Base-by-base conservation (phyloP, 306 rosid genomes). In the Hylodesmum podocarpum region DNA sequence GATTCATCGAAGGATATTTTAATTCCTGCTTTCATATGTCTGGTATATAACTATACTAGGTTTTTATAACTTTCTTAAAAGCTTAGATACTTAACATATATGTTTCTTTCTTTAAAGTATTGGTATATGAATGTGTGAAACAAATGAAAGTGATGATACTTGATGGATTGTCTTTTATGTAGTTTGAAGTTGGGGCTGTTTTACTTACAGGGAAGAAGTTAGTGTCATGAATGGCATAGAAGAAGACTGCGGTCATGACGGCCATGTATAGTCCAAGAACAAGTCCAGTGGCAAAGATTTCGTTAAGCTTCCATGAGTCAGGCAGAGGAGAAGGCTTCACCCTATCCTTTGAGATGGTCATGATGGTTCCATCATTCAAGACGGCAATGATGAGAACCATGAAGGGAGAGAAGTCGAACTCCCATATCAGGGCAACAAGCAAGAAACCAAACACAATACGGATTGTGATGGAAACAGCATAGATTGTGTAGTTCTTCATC, bases 401-500 rank as follows among this genome's bases (percentile, higher is more conserved):
- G 88, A 92, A 92, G 16, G 97, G 97, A 4, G 97, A 82, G 85
- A 88, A 92, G 78, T 92, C 97, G 15, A 90, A 92, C 80, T 92
- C 59, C 97, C 97, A 92, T 6, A 92, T 90, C 16, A 92, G 88
- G 75, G 96, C 86, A 77, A 92, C 85, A 0, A 92, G 89, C 87
- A 87, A 14, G 89, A 92, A 92, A 27, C 97, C 97, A 22, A 92
- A 4, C 69, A 92, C 97, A 4, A 92, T 84, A 80, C 97, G 97
- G 70, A 92, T 88, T 64, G 97, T 92, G 68, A 92, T 90, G 70
- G 97, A 92, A 72, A 92, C 97, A 6, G 96, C 97, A 66, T 92
- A 92, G 73, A 92, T 92, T 22, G 97, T 92, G 76, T 92, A 92
- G 87, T 92, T 92, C 84, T 92, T 92, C 97, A 92, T 92, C 82